Evolutionary conservation across 1,139 yeast species (phyloP), one percentile per base, ranked within the genome.

Genomic region (Saccharomycopsis crataegensis): DNA sequence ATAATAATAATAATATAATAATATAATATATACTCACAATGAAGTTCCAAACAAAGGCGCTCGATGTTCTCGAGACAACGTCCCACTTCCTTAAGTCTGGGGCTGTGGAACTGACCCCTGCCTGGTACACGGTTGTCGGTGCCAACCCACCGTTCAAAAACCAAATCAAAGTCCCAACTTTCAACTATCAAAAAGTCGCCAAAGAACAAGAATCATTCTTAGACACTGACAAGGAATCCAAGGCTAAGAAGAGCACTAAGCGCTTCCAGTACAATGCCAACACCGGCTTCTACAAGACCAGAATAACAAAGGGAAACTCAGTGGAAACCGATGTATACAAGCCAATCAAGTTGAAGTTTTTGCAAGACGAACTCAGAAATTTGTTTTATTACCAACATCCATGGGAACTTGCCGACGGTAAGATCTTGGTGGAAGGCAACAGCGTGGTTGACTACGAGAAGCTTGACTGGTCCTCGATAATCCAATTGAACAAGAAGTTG

Each of bases 321-420:
- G 9, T 12, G 8, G 72, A 70, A 12, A 8, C 22, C 12, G 71
- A 70, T 52, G 63, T 81, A 40, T 78, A 79, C 63, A 72, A 76
- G 58, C 77, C 89, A 6, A 83, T 85, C 49, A 79, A 80, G 61
- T 74, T 93, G 62, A 70, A 70, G 57, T 90, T 81, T 64, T 72
- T 86, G 52, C 98, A 93, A 69, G 99, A 93, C 69, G 80, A 82
- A 62, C 71, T 93, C 62, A 80, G 99, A 71, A 75, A 78, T 52
- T 74, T 86, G 36, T 93, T 93, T 65, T 93, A 84, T 69, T 82
- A 81, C 58, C 96, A 91, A 67, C 99, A 93, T 68, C 99, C 99
- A 11, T 93, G 99, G 99, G 99, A 93, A 70, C 74, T 91, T 57
- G 87, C 99, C 2, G 80, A 96, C 61, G 97, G 99, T n/a, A 88